Conservation (phyloP, 192 early-diverging fungal species). For the Gaertneriomyces semiglobifer region DNA sequence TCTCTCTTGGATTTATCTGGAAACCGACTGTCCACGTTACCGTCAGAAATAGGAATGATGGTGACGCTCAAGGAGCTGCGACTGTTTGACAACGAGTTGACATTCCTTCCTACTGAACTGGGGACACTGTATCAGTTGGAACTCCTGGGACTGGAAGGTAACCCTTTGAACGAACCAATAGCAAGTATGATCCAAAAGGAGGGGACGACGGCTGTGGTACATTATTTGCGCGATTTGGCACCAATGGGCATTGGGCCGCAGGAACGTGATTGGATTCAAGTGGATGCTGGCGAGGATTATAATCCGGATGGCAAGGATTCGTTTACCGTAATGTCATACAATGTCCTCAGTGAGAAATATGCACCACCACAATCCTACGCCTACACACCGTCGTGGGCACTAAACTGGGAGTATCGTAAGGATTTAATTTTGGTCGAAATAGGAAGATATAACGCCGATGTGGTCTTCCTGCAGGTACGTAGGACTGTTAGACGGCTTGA, state of each 20-base stretch:
- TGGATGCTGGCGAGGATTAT: slow-evolving; percentile 64
- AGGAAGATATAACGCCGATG: slow-evolving; percentile 79
- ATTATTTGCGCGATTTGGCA: slow-evolving; percentile 77
- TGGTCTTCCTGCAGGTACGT: slow-evolving; percentile 83
- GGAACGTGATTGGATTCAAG: slow-evolving; percentile 83
- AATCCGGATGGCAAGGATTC: slow-evolving; percentile 54
- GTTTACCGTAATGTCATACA: slow-evolving; percentile 89
- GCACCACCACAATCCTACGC: slow-evolving; percentile 83
- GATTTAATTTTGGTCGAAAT: slow-evolving; percentile 86
- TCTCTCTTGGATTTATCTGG: slow-evolving; percentile 82
- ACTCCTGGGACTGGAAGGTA: slow-evolving; percentile 89
- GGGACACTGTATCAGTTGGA: slow-evolving; percentile 88
- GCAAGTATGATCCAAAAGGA: slow-evolving; percentile 80
- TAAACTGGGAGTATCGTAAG: slow-evolving; percentile 90
- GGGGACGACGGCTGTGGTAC: slow-evolving; percentile 76
- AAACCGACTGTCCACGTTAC: slow-evolving; percentile 77
- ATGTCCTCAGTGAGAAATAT: slow-evolving; percentile 86
- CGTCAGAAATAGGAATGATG: slow-evolving; percentile 85
- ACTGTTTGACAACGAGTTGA: slow-evolving; percentile 87
- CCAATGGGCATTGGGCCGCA: slow-evolving; percentile 44
- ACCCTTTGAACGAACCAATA: slow-evolving; percentile 82
- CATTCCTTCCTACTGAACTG: slow-evolving; percentile 80
- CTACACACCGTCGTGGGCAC: slow-evolving; percentile 93
- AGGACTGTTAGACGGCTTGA: neutral
- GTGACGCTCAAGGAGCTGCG: slow-evolving; percentile 76